Evolutionary conservation across 805 yeast species (phyloP).

Genomic region (Yamadazyma insecticola): DNA sequence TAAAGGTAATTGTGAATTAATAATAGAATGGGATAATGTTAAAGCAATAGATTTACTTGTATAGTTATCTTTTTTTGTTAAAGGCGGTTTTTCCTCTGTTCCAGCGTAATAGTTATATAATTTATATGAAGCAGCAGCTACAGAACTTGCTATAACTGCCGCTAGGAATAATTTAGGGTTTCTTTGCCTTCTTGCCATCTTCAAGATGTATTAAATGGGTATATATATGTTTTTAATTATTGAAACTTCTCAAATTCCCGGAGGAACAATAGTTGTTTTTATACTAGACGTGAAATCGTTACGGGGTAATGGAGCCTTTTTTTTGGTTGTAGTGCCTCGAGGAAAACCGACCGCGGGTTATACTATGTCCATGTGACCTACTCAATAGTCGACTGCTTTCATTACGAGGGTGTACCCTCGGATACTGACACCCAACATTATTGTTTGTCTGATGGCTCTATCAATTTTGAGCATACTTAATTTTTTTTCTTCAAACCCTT

Average conservation of each 20-base stretch:
- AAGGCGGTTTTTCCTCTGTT: not conserved
- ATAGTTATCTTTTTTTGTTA: slow-evolving; percentile 11
- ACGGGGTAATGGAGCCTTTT: too few relatives aligned
- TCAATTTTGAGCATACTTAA: too few relatives aligned
- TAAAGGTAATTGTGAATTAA: slow-evolving; percentile 32
- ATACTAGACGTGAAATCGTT: too few relatives aligned
- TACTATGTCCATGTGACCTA: too few relatives aligned
- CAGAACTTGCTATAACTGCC: slow-evolving; percentile 33
- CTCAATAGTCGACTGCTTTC: too few relatives aligned
- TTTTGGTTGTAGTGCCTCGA: not conserved
- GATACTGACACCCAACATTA: too few relatives aligned
- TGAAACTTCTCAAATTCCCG: too few relatives aligned
- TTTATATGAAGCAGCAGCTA: slow-evolving; percentile 29
- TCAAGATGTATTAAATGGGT: not conserved
- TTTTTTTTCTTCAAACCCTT: too few relatives aligned
- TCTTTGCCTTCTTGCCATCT: slow-evolving; percentile 12
- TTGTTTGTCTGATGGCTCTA: too few relatives aligned
- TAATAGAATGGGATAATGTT: slow-evolving; percentile 38
- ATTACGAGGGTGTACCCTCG: too few relatives aligned
- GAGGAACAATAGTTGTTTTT: too few relatives aligned
- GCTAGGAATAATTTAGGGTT: slow-evolving; percentile 27
- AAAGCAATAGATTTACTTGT: slow-evolving; percentile 34
- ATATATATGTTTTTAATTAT: slow-evolving; percentile 1
- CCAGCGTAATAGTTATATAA: slow-evolving; percentile 19
- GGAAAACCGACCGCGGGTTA: too few relatives aligned